Base-by-base conservation (phyloP, 1,284 basidiomycete species). In the Waitea zeae region DNA sequence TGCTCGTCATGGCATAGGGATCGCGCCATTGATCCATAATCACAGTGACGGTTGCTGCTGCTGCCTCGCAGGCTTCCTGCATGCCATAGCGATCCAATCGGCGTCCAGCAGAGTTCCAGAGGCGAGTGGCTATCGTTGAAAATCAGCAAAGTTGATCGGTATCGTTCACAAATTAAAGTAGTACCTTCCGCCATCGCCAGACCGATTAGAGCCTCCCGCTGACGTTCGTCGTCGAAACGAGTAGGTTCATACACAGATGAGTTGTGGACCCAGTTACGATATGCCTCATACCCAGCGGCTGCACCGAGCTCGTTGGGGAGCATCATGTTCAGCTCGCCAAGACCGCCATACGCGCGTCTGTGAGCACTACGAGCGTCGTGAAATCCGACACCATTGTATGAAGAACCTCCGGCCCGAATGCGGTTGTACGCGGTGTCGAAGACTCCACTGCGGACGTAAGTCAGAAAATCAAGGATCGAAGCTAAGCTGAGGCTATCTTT, bases 251-350 rank as follows among this genome's bases (percentile, higher is more conserved):
- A 64, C 26, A 74, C 56, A 2, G 54, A 54, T 30, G 52, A 58
- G 37, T 69, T 64, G 41, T 67, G 60, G 38, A 66, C 67, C 68
- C 70, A 75, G 30, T 59, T 60, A n/a, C 70, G 60, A 50, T 71
- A 72, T 1, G 69, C 70, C 45, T 76, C 70, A 46, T 76, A 78
- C 1, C 71, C 73, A n/a, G 73, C 72, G 3, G 73, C 74, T 43
- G 73, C 64, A 1, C 74, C 74, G 19, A 78, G 58, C 38, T 75
- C 69, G 14, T 49, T 43, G 1, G 71, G 67, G 5, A 55, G 47
- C 49, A 72, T 54, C 15, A 54, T 48, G 37, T 49, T 53, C 12
- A 64, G 48, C 44, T 68, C 61, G 20, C 57, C 71, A 37, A 65
- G 43, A 26, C 64, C 65, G 29, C 68, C 63, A 45, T 77, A 79